Evolutionary conservation across 768 basidiomycete genomes (phyloP), one percentile per base, ranked within the genome.

Genomic region (Wakefieldia striispora): DNA sequence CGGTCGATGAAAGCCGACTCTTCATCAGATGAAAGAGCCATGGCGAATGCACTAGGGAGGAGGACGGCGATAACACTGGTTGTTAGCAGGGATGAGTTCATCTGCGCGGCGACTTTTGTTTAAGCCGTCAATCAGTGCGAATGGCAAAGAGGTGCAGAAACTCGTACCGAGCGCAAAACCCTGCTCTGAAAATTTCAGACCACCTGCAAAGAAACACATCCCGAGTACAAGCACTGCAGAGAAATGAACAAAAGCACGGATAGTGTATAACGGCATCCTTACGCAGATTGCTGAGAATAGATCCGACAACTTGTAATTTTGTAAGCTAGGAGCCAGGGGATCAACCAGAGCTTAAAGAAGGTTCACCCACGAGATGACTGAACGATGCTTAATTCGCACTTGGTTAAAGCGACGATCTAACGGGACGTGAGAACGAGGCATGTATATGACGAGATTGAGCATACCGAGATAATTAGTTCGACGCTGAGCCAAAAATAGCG

Each of bases 121-220:
- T 14, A 14, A 14, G 11, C 6, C 4, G 40, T 45, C 12, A 39
- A 34, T 37, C 31, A 48, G 34, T 23, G 20, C 34, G 11, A 45
- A 33, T 14, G 34, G 41, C 14, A 23, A 44, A 27, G 29, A 1
- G 0, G 51, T 10, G 3, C 47, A 41, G 3, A 31, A 31, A 43
- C 19, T 66, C 82, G 45, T 59, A 90, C 88, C 83, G 3, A 75
- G 64, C 52, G 88, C 83, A 52, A 90, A 90, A 1, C 80, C 85
- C 65, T 91, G 90, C 60, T 91, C 87, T 3, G 85, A 82, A 55
- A 84, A 91, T 13, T 79, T 77, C 54, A 83, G 59, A 0, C 89
- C 89, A 14, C 90, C 89, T 0, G 88, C 90, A 53, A 92, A 86
- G 69, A 91, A 89, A n/a, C n/a, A n/a, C n/a, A n/a, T n/a, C n/a